These are phyloP conservation scores for Fusarium paranaense DNA, from an alignment of 2,329 filamentous ascomycete species.

Conservation along the genomic window DNA sequence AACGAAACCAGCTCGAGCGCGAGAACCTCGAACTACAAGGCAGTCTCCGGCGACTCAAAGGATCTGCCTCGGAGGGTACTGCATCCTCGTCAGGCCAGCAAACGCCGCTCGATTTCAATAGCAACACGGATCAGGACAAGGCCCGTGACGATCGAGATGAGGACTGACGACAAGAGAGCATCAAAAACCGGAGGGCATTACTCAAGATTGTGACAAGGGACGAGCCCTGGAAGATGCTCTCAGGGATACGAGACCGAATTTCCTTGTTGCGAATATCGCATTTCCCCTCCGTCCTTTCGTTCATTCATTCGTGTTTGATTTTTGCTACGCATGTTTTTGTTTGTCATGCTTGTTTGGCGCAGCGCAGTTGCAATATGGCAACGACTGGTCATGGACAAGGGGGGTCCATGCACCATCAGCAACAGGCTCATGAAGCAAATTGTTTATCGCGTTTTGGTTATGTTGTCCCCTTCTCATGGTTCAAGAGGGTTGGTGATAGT, in stretches of 20 bases:
- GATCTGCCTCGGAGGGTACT: conserved; percentile 17
- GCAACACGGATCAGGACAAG: conserved; percentile 23
- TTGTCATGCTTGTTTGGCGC: conserved; percentile 7
- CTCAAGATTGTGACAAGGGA: background rate
- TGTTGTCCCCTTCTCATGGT: background rate
- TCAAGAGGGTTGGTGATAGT: background rate
- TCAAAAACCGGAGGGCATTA: background rate
- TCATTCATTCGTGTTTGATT: conserved; percentile 18
- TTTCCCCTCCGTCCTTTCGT: background rate
- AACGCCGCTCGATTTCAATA: conserved; percentile 26
- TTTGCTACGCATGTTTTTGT: background rate
- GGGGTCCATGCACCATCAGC: background rate
- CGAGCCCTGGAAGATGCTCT: background rate
- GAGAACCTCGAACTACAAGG: conserved; percentile 43
- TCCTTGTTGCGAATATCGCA: background rate
- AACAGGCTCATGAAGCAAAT: background rate
- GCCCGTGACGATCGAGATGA: conserved; percentile 5
- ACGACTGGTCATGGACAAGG: background rate
- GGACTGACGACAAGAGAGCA: background rate
- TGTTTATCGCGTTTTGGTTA: conserved; percentile 1
- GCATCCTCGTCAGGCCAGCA: conserved; percentile 19
- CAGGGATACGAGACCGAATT: background rate
- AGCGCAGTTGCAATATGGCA: background rate
- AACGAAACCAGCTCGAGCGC: conserved; percentile 37
- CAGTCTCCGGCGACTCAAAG: conserved; percentile 37